Evolutionary conservation across 2,329 filamentous ascomycete genomes (phyloP), one percentile per base, ranked within the genome.

Genomic region (Epichloe festucae): DNA sequence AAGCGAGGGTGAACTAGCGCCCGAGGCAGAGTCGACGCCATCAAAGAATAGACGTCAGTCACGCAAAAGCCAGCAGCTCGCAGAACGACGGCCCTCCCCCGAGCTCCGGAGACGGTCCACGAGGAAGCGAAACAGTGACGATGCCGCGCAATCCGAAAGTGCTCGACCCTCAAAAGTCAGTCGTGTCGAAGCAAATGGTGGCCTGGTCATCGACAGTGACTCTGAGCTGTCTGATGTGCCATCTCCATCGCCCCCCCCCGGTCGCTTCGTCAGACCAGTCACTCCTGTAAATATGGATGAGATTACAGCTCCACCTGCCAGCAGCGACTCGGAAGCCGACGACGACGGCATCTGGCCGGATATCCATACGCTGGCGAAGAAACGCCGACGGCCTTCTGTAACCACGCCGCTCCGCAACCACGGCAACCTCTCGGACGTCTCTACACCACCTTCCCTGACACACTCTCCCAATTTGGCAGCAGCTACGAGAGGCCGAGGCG

Each of bases 1-100:
- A 11, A 70, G 77, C 21, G 73, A 77, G 49, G 57, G 66, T 55
- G 64, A 73, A 58, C 57, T 84, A 79, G 60, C 74, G 71, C 49
- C 83, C 75, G 81, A 86, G 52, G 81, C 80, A 31, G 82, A 85
- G 66, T 84, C 82, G 15, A 87, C 84, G 6, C 83, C 84, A 3
- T 60, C 84, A 27, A 76, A 79, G 53, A 62, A 59, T 34, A 56
- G 63, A 47, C 66, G 74, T 19, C 68, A 69, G 38, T 68, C 66
- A 41, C 63, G 64, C 46, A 64, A 65, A 15, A 57, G 58, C 46
- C 49, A 53, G 27, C 57, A 60, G 41, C 49, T 38, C 14, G 46
- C 56, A 36, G 55, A 57, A 23, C 56, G 49, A 6, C 57, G 60
- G n/a, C 57, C 56, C 14, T 60, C 53, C 15, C 15, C 41, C 17